Evolutionary conservation across 164 flowering plant genomes (phyloP).

Genomic region (Magnolia kwangsiensis): DNA sequence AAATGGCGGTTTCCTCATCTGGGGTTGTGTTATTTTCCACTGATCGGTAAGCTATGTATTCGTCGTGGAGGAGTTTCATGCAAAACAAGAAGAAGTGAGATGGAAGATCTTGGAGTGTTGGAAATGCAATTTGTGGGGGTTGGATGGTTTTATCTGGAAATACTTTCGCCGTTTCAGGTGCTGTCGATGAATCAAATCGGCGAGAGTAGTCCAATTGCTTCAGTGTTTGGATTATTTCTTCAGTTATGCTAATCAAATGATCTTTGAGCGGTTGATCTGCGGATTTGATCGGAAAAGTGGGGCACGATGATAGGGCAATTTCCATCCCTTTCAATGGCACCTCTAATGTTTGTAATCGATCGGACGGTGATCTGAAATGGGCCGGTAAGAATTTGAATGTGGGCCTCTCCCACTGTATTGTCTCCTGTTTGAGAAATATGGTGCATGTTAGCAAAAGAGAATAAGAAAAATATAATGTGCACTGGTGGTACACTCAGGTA

Average conservation of each 20-base stretch:
- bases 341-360: slow-evolving; percentile 48
- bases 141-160: slow-evolving; percentile 25
- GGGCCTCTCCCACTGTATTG: slow-evolving; percentile 72
- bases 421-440: slow-evolving; percentile 42
- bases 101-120: slow-evolving; percentile 41
- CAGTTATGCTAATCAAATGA: slow-evolving; percentile 22
- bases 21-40: slow-evolving; percentile 1
- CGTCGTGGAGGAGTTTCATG: slow-evolving; percentile 43
- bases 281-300: slow-evolving; percentile 30
- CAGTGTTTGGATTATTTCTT: slow-evolving; percentile 25
- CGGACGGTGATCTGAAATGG: slow-evolving; percentile 28
- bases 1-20: slow-evolving; percentile 4
- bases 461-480: neutral
- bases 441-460: neutral
- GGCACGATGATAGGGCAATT: slow-evolving; percentile 37
- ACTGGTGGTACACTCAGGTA: neutral
- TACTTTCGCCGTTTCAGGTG: slow-evolving; percentile 34
- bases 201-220: slow-evolving; percentile 27
- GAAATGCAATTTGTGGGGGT: slow-evolving; percentile 31
- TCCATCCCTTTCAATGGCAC: slow-evolving; percentile 67
- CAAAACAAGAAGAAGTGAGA: slow-evolving; percentile 78
- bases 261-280: slow-evolving; percentile 32
- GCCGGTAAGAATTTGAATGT: slow-evolving; percentile 26
- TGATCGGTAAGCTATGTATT: slow-evolving; percentile 15
- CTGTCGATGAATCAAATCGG: slow-evolving; percentile 33